Conservation (phyloP, 805 yeast species). For the Candida taoyuanica region DNA sequence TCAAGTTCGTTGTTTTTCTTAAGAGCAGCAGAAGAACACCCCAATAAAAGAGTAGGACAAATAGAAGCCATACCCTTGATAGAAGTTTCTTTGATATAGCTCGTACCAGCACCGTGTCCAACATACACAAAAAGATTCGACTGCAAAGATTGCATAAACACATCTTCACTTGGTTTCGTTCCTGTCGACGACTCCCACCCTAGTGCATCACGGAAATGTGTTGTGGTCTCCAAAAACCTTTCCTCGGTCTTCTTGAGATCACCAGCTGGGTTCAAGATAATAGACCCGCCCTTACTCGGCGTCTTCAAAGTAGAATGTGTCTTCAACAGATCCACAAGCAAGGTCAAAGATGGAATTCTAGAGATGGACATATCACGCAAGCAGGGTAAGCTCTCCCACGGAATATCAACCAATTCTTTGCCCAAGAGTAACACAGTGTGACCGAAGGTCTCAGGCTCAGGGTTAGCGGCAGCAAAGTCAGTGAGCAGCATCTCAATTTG, state of each 20-base stretch:
- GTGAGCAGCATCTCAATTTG: slow-evolving; percentile 46
- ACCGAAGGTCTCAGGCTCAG: slow-evolving; percentile 18
- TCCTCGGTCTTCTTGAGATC: slow-evolving; percentile 68
- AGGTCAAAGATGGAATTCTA: slow-evolving; percentile 64
- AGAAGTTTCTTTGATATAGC: slow-evolving; percentile 55
- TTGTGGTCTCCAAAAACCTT: slow-evolving; percentile 44
- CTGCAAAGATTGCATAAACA: slow-evolving; percentile 40
- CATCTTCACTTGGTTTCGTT: slow-evolving; percentile 50
- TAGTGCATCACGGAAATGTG: slow-evolving; percentile 21
- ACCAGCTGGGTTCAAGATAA: slow-evolving; percentile 76
- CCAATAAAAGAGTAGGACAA: slow-evolving; percentile 68
- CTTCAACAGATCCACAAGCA: slow-evolving; percentile 37
- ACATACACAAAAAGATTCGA: slow-evolving; percentile 63
- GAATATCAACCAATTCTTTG: slow-evolving; percentile 59
- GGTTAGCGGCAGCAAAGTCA: slow-evolving; percentile 23
- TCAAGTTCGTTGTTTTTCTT: slow-evolving; percentile 55
- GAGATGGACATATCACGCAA: slow-evolving; percentile 55
- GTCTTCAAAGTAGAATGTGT: slow-evolving; percentile 17
- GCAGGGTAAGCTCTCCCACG: slow-evolving; percentile 83
- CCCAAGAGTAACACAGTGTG: slow-evolving; percentile 74
- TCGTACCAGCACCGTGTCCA: slow-evolving; percentile 98
- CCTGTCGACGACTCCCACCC: slow-evolving; percentile 56
- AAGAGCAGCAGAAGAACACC: slow-evolving; percentile 85
- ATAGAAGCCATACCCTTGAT: slow-evolving; percentile 40
- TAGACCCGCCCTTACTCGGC: slow-evolving; percentile 39